Percentiles rank a stretch among this genome's conserved stretches.
These are phyloP conservation scores for Emergomyces orientalis DNA, from an alignment of 2,329 filamentous ascomycete genomes.

Conservation along the genomic window DNA sequence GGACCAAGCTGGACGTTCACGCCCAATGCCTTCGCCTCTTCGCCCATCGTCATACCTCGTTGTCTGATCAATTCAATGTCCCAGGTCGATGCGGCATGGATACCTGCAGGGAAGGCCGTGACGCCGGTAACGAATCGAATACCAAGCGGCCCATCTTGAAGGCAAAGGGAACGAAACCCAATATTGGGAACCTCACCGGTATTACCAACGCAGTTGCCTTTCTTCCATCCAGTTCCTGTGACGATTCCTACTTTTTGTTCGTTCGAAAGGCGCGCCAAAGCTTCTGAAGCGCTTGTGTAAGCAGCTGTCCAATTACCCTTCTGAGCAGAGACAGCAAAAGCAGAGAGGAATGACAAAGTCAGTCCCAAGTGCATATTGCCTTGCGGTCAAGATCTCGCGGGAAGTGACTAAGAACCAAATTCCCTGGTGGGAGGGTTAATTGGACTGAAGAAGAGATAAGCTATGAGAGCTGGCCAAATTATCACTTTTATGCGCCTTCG, in stretches of 20 bases:
- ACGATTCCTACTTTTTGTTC: constrained; percentile 20
- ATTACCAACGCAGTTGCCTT: constrained; percentile 23
- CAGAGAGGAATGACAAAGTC: background rate
- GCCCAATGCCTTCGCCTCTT: constrained; percentile 20
- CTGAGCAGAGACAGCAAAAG: background rate
- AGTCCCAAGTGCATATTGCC: background rate
- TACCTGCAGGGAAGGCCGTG: constrained; percentile 63
- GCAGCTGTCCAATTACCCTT: constrained; percentile 2
- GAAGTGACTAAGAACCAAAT: background rate
- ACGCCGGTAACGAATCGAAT: constrained; percentile 58
- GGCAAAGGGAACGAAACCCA: constrained; percentile 22
- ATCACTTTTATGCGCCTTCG: no score
- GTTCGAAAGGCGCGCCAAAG: background rate
- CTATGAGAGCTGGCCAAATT: no score
- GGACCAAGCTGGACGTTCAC: no score
- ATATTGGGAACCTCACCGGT: constrained; percentile 20
- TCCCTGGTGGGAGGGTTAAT: no score
- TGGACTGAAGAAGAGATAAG: no score
- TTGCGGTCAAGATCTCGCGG: background rate
- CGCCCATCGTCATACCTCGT: constrained; percentile 45
- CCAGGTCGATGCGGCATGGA: constrained; percentile 57
- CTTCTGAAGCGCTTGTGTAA: background rate
- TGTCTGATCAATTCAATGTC: constrained; percentile 46
- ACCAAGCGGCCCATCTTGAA: constrained; percentile 35
- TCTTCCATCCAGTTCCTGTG: constrained; percentile 19